These are phyloP conservation scores for Cetraspora pellucida DNA, from an alignment of 192 early-diverging fungal genomes.

Conservation along the genomic window DNA sequence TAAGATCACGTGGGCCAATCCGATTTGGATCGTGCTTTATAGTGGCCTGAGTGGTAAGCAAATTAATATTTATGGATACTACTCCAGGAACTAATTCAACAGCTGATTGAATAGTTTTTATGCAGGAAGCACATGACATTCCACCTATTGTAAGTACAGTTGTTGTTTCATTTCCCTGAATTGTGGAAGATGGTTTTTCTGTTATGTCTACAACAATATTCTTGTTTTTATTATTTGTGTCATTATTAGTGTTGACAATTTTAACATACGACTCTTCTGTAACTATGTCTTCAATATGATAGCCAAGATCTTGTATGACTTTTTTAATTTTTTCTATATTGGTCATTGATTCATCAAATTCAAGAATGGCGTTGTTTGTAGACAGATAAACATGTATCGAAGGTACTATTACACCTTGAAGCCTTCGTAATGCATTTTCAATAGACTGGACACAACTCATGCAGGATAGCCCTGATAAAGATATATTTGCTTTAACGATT, in stretches of 20 bases:
- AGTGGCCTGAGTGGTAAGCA: slow-evolving; percentile 50
- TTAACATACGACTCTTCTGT: background rate
- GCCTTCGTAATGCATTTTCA: slow-evolving; percentile 48
- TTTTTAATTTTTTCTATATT: slow-evolving; percentile 38
- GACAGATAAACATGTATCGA: slow-evolving; percentile 72
- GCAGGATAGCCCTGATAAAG: slow-evolving; percentile 85
- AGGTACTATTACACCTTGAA: slow-evolving; percentile 55
- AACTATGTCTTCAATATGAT: slow-evolving; percentile 58
- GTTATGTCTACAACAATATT: slow-evolving; percentile 50
- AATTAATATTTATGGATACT: slow-evolving; percentile 52
- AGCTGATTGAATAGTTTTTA: slow-evolving; percentile 64
- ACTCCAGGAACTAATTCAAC: slow-evolving; percentile 49
- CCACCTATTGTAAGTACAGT: slow-evolving; percentile 60
- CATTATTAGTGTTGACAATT: background rate
- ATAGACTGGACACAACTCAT: slow-evolving; percentile 80
- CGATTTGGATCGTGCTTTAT: slow-evolving; percentile 54
- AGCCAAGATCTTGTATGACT: slow-evolving; percentile 75
- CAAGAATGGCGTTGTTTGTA: slow-evolving; percentile 61
- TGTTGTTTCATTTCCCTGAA: slow-evolving; percentile 38
- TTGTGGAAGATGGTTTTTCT: slow-evolving; percentile 32
- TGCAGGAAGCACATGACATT: slow-evolving; percentile 89
- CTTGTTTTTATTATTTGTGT: slow-evolving; percentile 42
- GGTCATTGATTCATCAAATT: slow-evolving; percentile 36
- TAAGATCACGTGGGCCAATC: slow-evolving; percentile 66
- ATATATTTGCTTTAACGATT: slow-evolving; percentile 47